Evolutionary conservation across 2,329 filamentous ascomycete species (phyloP).

Genomic region (Arthrobotrys sphaeroides): DNA sequence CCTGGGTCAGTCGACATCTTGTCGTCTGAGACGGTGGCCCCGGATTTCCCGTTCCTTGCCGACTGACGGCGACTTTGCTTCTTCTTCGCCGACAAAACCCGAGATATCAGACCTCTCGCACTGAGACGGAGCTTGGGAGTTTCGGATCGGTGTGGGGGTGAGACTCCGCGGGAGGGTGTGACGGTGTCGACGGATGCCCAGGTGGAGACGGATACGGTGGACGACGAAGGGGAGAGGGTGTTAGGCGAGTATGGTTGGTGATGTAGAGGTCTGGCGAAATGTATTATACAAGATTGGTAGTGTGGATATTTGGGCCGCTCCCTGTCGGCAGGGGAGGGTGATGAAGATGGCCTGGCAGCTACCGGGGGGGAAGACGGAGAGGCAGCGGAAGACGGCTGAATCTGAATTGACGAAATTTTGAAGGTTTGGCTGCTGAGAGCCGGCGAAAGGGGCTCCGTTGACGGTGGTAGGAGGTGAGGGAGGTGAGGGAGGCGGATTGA

Average conservation of each 20-base stretch:
- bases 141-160: conserved; percentile 34
- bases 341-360: conserved; percentile 22
- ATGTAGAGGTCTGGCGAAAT: conserved; percentile 32
- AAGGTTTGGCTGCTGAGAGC: conserved; percentile 42
- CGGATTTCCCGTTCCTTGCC: conserved; percentile 44
- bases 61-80: conserved; percentile 46
- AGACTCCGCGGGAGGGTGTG: conserved; percentile 25
- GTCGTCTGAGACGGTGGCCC: conserved; percentile 25
- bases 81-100: conserved; percentile 50
- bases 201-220: conserved; percentile 40
- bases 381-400: conserved; percentile 22
- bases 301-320: conserved; percentile 50
- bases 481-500: not conserved
- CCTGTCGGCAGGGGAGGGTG: conserved; percentile 36
- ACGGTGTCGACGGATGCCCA: conserved; percentile 50
- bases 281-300: conserved; percentile 52
- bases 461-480: not conserved
- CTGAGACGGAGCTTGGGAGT: conserved; percentile 43
- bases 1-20: conserved; percentile 49
- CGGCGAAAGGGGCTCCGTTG: conserved; percentile 19
- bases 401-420: conserved; percentile 53
- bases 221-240: conserved; percentile 12
- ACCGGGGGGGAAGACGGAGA: conserved; percentile 24
- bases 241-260: not conserved
- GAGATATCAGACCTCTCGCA: conserved; percentile 47